These are phyloP conservation scores for Trichoderma cornu-damae DNA, from an alignment of 2,329 filamentous ascomycete species.

Conservation along the genomic window DNA sequence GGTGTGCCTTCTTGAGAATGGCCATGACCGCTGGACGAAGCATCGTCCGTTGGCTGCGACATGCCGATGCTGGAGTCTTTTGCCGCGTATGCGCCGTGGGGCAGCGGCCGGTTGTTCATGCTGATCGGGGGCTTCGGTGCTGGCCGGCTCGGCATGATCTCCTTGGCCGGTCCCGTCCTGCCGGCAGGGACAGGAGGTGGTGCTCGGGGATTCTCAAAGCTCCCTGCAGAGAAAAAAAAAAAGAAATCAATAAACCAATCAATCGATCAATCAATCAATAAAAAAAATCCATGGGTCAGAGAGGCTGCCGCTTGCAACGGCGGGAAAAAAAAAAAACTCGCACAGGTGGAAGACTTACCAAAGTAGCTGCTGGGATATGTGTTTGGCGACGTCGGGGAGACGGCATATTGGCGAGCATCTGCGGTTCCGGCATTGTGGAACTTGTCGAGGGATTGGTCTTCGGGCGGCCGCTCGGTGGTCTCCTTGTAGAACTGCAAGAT, in stretches of 20 bases:
- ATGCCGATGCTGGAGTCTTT: slow-evolving; percentile 63
- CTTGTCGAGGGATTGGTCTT: slow-evolving; percentile 91
- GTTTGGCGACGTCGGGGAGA: slow-evolving; percentile 46
- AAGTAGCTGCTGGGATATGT: slow-evolving; percentile 52
- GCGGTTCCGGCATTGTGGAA: slow-evolving; percentile 77
- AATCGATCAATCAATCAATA: too few species aligned
- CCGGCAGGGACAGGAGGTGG: slow-evolving; percentile 77
- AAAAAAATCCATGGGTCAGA: too few species aligned
- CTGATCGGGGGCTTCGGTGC: slow-evolving; percentile 79
- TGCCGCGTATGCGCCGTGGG: slow-evolving; percentile 44
- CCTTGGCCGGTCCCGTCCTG: slow-evolving; percentile 42
- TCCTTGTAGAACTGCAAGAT: slow-evolving; percentile 98
- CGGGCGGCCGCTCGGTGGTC: slow-evolving; percentile 71
- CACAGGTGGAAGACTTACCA: slow-evolving; percentile 36
- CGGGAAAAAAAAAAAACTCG: slow-evolving; percentile 52
- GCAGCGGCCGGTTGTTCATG: slow-evolving; percentile 52
- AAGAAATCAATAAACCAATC: too few species aligned
- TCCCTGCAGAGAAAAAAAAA: slow-evolving; percentile 65
- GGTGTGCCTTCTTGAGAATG: slow-evolving; percentile 51
- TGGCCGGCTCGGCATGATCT: slow-evolving; percentile 70
- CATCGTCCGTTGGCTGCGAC: slow-evolving; percentile 54
- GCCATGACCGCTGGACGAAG: slow-evolving; percentile 40
- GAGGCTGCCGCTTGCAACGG: not conserved
- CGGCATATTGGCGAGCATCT: slow-evolving; percentile 43
- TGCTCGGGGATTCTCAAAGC: slow-evolving; percentile 93